Conservation (phyloP, 2,329 filamentous ascomycete species). For the Trichoderma sp. region DNA sequence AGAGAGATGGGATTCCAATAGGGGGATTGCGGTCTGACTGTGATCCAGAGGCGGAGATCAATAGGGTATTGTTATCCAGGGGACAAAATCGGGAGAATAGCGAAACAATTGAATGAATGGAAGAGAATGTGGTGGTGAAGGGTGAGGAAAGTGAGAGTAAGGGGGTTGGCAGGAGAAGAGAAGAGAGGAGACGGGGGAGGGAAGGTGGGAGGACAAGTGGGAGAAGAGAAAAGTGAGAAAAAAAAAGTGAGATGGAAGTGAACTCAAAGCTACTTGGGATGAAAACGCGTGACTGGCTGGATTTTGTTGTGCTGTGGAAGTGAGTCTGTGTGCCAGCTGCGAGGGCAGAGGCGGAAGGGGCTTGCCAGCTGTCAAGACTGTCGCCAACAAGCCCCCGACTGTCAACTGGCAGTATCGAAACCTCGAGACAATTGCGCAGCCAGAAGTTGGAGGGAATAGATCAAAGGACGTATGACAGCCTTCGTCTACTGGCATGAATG, state of each 20-base stretch:
- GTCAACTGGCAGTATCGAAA: background rate
- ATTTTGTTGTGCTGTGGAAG: background rate
- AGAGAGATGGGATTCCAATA: background rate
- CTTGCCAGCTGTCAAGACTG: conserved; percentile 3
- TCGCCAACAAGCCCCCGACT: no score
- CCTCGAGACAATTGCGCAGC: background rate
- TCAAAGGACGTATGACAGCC: background rate
- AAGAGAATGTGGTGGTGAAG: background rate
- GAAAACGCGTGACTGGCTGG: conserved; percentile 7
- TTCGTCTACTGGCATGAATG: background rate
- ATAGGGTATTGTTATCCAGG: background rate
- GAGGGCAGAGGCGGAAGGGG: no score
- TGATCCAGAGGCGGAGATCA: no score
- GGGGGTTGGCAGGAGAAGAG: background rate
- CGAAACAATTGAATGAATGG: background rate
- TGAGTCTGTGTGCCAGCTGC: conserved; percentile 25
- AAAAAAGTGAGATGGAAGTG: background rate
- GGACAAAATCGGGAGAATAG: background rate
- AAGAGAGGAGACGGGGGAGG: background rate
- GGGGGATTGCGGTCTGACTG: background rate
- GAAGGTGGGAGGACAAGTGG: background rate
- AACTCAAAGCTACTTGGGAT: conserved; percentile 1
- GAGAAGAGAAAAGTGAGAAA: conserved; percentile 8
- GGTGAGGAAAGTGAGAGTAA: background rate
- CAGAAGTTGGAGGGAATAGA: no score